These are phyloP conservation scores for Tilletia indica DNA, from an alignment of 1,284 basidiomycete genomes.

Conservation along the genomic window DNA sequence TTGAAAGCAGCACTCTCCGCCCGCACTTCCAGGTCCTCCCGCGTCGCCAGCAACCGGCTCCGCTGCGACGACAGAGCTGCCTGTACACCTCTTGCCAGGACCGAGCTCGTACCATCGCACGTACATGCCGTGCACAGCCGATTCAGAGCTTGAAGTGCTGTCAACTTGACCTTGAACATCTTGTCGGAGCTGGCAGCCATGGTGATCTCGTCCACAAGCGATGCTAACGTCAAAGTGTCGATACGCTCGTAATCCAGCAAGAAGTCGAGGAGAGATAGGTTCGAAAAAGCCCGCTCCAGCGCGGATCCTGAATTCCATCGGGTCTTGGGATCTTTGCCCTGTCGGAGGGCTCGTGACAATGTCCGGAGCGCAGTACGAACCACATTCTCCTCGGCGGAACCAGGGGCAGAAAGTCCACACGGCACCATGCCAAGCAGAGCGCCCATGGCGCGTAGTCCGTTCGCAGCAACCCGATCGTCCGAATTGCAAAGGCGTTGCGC, in stretches of 20 bases:
- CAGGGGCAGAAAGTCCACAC: not conserved
- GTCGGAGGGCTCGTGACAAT: not conserved
- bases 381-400: not conserved
- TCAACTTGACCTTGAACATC: conserved; percentile 15
- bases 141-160: not conserved
- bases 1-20: conserved; percentile 3
- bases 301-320: conserved; percentile 10
- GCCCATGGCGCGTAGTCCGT: conserved; percentile 2
- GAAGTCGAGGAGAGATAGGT: not conserved
- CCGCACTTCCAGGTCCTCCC: not conserved
- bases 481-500: not conserved
- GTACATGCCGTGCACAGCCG: not conserved
- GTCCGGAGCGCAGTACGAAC: not conserved
- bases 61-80: not conserved
- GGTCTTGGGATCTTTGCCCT: conserved; percentile 5
- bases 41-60: not conserved
- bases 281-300: not conserved
- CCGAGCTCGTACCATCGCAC: not conserved
- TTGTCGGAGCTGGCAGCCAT: not conserved
- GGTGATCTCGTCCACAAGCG: not conserved
- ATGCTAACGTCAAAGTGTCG: not conserved
- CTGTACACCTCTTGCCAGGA: not conserved
- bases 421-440: not conserved
- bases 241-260: not conserved
- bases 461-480: conserved; percentile 2